Evolutionary conservation across 2,329 filamentous ascomycete genomes (phyloP), one percentile per base, ranked within the genome.

Genomic region (Beauveria asiatica): DNA sequence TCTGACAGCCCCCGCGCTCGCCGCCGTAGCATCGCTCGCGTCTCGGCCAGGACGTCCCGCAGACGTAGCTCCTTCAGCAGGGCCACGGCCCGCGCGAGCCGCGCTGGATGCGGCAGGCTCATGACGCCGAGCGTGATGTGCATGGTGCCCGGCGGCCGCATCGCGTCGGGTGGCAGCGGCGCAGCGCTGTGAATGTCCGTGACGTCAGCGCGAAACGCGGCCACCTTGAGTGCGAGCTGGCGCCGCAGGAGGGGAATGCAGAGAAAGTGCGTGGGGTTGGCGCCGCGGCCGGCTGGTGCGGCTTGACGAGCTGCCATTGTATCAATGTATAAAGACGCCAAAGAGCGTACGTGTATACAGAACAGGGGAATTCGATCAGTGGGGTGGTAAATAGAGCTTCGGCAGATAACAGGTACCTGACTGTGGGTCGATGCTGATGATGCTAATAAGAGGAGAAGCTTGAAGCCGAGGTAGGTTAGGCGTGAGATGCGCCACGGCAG

Each of bases 41-140:
- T 65, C 21, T 61, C 67, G 7, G 68, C 67, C 7, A 82, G 70
- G 3, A 79, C 68, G 19, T 76, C 73, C n/a, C 67, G 73, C 60
- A 72, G 73, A 59, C 67, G 67, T 37, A 82, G 65, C 17, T 68
- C 65, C 57, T 64, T 67, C 23, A 82, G 68, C 45, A 80, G 62
- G 42, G 70, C 71, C 16, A 74, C 67, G 1, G 80, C 80, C 44
- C 66, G 71, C 3, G 74, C 73, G 7, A 82, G 64, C 5, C 70
- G 69, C 56, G 80, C 77, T 3, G 77, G 72, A 2, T 75, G 78
- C 3, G 78, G 73, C 10, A 96, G 80, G 64, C 82, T 87, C 88
- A 97, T 92, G 1, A 95, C 89, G 0, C 92, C 92, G 0, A 97
- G 78, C 0, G 92, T 97, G 3, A 96, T 76, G 73, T 97, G 93